phyloP scores from a whole-genome alignment of 306 rosid genomes.

The Chamaecrista fasciculata region DNA sequence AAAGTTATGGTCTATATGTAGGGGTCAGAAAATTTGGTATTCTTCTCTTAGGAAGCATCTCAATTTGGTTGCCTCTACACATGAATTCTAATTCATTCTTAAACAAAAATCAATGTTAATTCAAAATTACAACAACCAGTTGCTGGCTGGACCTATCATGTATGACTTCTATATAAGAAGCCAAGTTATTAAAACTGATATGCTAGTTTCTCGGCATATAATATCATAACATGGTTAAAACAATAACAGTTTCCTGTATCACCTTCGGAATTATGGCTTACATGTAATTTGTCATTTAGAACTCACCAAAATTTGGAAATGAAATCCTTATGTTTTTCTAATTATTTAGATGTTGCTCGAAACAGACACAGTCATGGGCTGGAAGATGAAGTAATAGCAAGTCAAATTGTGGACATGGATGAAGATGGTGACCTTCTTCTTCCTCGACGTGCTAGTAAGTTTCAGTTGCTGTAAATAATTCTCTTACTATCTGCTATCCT shows the following conservation, averaged over 20 bases:
- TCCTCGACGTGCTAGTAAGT: slow-evolving; percentile 57
- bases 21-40: no score
- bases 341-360: slow-evolving; percentile 35
- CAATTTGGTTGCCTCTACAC: no score
- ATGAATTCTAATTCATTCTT: no score
- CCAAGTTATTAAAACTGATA: background rate
- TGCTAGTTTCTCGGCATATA: background rate
- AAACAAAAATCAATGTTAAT: no score
- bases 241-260: background rate
- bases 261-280: background rate
- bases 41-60: no score
- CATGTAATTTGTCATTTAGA: background rate
- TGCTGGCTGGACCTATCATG: background rate
- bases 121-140: no score
- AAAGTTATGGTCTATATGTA: no score
- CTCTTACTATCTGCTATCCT: background rate
- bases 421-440: slow-evolving; percentile 84
- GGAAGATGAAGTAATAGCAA: slow-evolving; percentile 27
- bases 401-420: slow-evolving; percentile 41
- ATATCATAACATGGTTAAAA: background rate
- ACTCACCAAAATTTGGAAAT: background rate
- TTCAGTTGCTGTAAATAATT: background rate
- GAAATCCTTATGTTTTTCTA: slow-evolving; percentile 13
- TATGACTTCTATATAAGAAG: no score
- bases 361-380: slow-evolving; percentile 24